Percentiles rank a stretch among this genome's conserved stretches.
Conservation (phyloP, 441 rosid species). For the Pelargonium cotyledonis region DNA sequence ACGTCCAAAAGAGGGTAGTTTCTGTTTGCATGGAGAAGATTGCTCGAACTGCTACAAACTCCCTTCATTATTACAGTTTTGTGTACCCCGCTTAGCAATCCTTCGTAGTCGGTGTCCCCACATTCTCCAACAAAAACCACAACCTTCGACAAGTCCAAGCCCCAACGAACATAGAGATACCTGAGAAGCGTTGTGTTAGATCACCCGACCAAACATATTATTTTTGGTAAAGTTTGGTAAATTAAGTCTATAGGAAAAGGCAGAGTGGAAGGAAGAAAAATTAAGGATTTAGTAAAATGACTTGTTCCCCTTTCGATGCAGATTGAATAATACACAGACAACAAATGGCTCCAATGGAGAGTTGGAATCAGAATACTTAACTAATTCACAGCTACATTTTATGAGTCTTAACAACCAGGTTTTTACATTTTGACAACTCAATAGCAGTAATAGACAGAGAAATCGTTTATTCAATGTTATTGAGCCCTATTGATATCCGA, state of each 20-base stretch:
- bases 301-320: neutral
- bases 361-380: neutral
- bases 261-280: too few species aligned
- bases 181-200: constrained; percentile 33
- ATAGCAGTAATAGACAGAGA: too few species aligned
- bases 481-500: neutral
- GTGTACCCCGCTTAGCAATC: constrained; percentile 76
- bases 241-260: too few species aligned
- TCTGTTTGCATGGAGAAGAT: constrained; percentile 52
- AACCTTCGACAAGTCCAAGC: constrained; percentile 63
- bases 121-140: constrained; percentile 84
- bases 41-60: constrained; percentile 44
- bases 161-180: constrained; percentile 87
- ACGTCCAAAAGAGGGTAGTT: constrained; percentile 84
- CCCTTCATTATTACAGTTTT: constrained; percentile 67
- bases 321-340: too few species aligned
- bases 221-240: neutral
- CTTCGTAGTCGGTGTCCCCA: constrained; percentile 92
- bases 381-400: neutral
- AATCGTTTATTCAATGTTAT: neutral
- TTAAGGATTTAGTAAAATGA: too few species aligned
- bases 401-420: neutral
- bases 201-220: too few species aligned
- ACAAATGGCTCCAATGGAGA: neutral
- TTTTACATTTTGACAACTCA: too few species aligned